phyloP scores from a whole-genome alignment of 1,139 yeast genomes.

The Pichia sp. region DNA sequence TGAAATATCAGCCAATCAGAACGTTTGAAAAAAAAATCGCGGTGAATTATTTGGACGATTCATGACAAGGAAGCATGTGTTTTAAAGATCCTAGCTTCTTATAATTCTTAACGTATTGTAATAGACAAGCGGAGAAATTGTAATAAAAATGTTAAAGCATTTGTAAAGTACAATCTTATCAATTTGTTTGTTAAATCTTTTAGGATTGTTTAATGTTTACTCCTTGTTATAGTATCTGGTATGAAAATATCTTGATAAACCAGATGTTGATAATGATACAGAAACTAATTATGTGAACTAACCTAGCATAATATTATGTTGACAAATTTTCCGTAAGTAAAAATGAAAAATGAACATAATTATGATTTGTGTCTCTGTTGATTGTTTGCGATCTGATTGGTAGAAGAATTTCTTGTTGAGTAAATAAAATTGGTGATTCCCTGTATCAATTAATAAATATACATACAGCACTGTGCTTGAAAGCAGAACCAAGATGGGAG shows the following conservation, averaged over 20 bases:
- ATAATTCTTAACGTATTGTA: neutral
- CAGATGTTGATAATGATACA: neutral
- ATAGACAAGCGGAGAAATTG: too few species aligned
- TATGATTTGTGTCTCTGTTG: neutral
- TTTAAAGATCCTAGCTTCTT: neutral
- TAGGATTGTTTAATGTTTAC: too few species aligned
- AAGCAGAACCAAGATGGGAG: conserved; percentile 30
- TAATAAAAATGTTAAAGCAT: too few species aligned
- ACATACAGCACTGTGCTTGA: conserved; percentile 31
- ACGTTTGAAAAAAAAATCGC: conserved; percentile 22
- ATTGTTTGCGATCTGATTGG: neutral
- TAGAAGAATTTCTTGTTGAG: neutral
- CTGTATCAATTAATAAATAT: neutral
- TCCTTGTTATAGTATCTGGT: neutral
- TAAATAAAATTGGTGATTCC: neutral
- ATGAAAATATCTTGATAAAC: neutral
- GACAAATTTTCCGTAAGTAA: neutral
- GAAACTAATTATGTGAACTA: neutral
- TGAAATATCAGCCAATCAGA: conserved; percentile 19
- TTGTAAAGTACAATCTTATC: too few species aligned
- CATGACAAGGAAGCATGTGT: neutral
- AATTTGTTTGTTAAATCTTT: too few species aligned
- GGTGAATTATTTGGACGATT: conserved; percentile 1
- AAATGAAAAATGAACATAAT: neutral
- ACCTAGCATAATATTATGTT: neutral